These are phyloP conservation scores for Xylaria sp. DNA, from an alignment of 2,329 filamentous ascomycete species.

Conservation along the genomic window DNA sequence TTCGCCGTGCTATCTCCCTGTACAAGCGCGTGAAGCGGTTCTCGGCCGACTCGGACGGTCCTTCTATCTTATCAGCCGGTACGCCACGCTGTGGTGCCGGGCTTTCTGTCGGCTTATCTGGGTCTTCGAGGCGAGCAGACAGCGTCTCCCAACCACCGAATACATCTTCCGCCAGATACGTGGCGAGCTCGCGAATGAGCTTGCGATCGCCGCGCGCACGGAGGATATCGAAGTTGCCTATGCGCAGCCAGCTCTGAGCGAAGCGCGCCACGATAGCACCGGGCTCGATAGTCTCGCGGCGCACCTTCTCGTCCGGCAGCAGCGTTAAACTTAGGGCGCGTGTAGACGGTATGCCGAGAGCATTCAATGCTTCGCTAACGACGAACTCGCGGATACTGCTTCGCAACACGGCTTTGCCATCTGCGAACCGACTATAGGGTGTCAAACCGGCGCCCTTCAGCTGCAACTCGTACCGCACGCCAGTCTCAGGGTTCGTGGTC, in stretches of 20 bases:
- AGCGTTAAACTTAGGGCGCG: conserved; percentile 85
- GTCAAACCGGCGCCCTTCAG: conserved; percentile 94
- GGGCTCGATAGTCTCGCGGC: conserved; percentile 84
- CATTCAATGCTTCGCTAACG: conserved; percentile 88
- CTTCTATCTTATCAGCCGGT: conserved; percentile 69
- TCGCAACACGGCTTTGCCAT: conserved; percentile 91
- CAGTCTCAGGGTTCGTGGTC: conserved; percentile 76
- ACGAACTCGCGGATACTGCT: conserved; percentile 95
- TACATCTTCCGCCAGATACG: conserved; percentile 88
- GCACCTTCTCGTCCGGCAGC: conserved; percentile 75
- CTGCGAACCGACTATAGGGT: conserved; percentile 95
- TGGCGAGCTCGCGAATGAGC: conserved; percentile 77
- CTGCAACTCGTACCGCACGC: conserved; percentile 86
- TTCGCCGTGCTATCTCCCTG: conserved; percentile 84
- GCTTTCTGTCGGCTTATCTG: conserved; percentile 59
- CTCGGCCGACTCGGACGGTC: conserved; percentile 73
- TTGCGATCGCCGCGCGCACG: conserved; percentile 81
- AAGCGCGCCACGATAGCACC: conserved; percentile 94
- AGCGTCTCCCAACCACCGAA: conserved; percentile 89
- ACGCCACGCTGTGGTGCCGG: conserved; percentile 63
- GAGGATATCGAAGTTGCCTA: conserved; percentile 96
- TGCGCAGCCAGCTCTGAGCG: conserved; percentile 88
- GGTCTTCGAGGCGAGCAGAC: conserved; percentile 68
- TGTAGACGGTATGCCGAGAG: conserved; percentile 85
- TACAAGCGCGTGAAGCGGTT: conserved; percentile 91